phyloP scores from a whole-genome alignment of 2,329 filamentous ascomycete genomes.

The Colletotrichum higginsianum region DNA sequence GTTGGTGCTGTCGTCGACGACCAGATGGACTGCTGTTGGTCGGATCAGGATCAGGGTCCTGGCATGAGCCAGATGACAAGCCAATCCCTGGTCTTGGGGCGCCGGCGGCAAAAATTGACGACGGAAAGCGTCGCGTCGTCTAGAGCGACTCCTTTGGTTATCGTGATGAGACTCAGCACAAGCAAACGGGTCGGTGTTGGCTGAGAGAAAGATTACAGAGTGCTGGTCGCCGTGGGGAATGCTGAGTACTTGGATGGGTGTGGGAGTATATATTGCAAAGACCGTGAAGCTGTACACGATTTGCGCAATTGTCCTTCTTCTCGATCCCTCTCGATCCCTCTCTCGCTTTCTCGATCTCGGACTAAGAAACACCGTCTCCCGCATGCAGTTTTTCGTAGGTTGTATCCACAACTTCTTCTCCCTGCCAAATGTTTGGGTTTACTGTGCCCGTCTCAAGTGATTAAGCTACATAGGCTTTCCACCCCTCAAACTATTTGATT shows the following conservation, averaged over 20 bases:
- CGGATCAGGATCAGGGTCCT: constrained; percentile 17
- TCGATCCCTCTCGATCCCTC: neutral
- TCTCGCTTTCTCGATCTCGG: no score
- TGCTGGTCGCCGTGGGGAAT: no score
- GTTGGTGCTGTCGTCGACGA: neutral
- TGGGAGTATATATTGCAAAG: neutral
- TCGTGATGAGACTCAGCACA: neutral
- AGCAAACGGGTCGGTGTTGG: neutral
- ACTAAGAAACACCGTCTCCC: neutral
- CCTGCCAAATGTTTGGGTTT: no score
- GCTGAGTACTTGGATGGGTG: no score
- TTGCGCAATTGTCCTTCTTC: neutral
- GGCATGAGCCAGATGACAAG: constrained; percentile 13
- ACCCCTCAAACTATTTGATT: no score
- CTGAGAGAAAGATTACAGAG: no score
- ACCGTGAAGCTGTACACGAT: neutral
- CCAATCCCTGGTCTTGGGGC: neutral
- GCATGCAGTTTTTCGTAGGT: neutral
- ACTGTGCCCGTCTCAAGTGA: neutral
- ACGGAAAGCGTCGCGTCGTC: neutral
- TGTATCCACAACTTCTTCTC: neutral
- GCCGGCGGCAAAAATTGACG: neutral
- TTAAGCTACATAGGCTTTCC: neutral
- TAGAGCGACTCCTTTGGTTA: neutral
- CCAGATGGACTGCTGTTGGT: neutral